Evolutionary conservation across 2,329 filamentous ascomycete genomes (phyloP), one percentile per base, ranked within the genome.

Genomic region (Epichloe aotearoae): DNA sequence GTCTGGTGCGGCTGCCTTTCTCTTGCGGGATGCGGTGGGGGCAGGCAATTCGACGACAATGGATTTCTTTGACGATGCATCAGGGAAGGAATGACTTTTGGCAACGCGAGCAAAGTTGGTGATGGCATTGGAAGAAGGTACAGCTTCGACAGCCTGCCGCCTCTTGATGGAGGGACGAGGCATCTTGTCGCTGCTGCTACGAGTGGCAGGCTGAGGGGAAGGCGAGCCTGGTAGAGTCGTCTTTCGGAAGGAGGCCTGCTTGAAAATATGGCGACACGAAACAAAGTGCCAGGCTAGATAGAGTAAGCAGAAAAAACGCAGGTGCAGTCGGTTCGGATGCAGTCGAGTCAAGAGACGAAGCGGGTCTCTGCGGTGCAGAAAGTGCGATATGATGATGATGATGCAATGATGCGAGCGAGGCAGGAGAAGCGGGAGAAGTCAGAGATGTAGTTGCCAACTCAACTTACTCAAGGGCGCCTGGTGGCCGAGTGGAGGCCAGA

Each of bases 71-170:
- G 59, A 42, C 8, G 65, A 56, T n/a, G 51, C 40, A 42, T 61
- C 60, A 15, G 54, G 52, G 19, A 59, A 55, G 17, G 54, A 51
- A 19, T 63, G 57, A 20, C 59, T 58, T 62, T 77, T 78, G 36
- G 73, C 75, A 46, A 76, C 62, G 49, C 73, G 73, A 44, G 69
- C 58, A 58, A 75, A 77, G 58, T 56, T 67, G 63, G 60, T 65
- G 50, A 77, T 75, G 55, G 61, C 53, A 23, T 62, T 62, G 38
- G 49, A 39, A 30, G 49, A 44, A 46, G 53, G 50, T 1, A 56
- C 48, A 23, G 52, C 47, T 50, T 53, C 44, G 26, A 46, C 52
- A 10, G 49, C 53, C 43, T 53, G 56, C 42, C 54, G 51, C 39
- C 51, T 57, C 46, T 50, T 53, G 14, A 46, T 33, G 20, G 55